Evolutionary conservation across 768 basidiomycete species (phyloP).

Genomic region (Hysterangium stoloniferum): DNA sequence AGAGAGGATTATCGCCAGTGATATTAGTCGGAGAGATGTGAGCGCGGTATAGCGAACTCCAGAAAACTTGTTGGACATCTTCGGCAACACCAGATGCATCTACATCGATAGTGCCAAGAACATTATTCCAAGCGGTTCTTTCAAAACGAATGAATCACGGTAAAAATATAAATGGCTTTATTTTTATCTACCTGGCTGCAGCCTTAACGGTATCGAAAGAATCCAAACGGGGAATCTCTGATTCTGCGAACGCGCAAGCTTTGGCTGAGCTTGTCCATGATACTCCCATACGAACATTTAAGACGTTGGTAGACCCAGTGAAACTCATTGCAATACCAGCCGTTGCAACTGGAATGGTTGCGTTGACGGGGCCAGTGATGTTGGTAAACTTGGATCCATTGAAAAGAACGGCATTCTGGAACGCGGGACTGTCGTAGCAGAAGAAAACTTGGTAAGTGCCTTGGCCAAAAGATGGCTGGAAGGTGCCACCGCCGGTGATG

Average conservation of each 20-base stretch:
- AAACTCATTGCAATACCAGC: conserved; percentile 10
- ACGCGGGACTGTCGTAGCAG: conserved; percentile 12
- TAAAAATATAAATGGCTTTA: not conserved
- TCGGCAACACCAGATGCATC: conserved; percentile 13
- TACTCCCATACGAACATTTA: conserved; percentile 14
- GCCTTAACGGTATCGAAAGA: conserved; percentile 7
- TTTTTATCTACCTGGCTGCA: conserved; percentile 6
- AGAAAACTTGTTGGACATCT: conserved; percentile 13
- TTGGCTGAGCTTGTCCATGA: conserved; percentile 13
- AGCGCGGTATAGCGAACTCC: conserved; percentile 17
- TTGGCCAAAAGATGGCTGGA: conserved; percentile 12
- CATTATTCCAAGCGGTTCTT: conserved; percentile 10
- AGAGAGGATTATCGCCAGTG: conserved; percentile 23
- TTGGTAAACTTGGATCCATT: not conserved
- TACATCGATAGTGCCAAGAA: conserved; percentile 9
- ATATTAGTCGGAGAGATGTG: conserved; percentile 21
- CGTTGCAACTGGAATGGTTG: not conserved
- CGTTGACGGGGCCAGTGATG: not conserved
- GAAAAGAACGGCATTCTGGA: conserved; percentile 6
- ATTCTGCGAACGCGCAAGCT: conserved; percentile 14
- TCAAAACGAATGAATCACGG: not conserved
- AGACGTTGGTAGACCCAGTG: not conserved
- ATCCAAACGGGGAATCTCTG: conserved; percentile 13
- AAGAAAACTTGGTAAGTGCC: conserved; percentile 14
- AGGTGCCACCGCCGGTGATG: conserved; percentile 12